These are phyloP conservation scores for Zymoseptoria tritici DNA, from an alignment of 2,329 filamentous ascomycete species.

Conservation along the genomic window DNA sequence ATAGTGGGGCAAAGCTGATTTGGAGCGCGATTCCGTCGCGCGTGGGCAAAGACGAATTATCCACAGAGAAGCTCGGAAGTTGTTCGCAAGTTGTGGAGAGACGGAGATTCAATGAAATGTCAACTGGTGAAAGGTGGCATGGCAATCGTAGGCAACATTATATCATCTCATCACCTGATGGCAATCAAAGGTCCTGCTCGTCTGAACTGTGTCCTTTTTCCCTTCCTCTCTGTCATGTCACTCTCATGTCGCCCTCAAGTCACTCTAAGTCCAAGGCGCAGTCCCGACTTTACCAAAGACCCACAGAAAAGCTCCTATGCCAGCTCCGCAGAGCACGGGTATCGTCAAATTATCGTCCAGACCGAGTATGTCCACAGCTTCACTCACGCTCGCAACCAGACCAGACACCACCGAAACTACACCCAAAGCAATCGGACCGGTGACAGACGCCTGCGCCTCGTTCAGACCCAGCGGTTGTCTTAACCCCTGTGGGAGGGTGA, in stretches of 20 bases:
- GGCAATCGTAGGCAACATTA: background rate
- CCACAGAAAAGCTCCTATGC: conserved; percentile 87
- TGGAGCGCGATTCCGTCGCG: no score
- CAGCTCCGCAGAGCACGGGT: conserved; percentile 78
- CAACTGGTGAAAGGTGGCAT: background rate
- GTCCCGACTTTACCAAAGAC: conserved; percentile 52
- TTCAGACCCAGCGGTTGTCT: conserved; percentile 56
- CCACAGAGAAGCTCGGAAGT: background rate
- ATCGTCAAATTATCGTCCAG: conserved; percentile 98
- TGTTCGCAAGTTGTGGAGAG: background rate
- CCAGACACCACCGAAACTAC: conserved; percentile 81
- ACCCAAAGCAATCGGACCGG: conserved; percentile 65
- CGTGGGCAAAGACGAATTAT: background rate
- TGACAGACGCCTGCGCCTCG: conserved; percentile 52
- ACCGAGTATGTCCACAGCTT: conserved; percentile 83
- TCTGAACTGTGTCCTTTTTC: background rate
- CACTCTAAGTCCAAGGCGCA: background rate
- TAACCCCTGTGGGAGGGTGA: conserved; percentile 60
- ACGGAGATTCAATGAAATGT: background rate
- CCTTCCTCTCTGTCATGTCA: background rate
- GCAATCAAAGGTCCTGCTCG: background rate
- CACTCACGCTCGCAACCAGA: conserved; percentile 79
- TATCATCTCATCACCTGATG: background rate
- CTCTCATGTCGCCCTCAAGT: no score
- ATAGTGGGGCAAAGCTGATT: no score